Evolutionary conservation across 495 filamentous ascomycete genomes (phyloP).

Genomic region (Tuber magnatum): DNA sequence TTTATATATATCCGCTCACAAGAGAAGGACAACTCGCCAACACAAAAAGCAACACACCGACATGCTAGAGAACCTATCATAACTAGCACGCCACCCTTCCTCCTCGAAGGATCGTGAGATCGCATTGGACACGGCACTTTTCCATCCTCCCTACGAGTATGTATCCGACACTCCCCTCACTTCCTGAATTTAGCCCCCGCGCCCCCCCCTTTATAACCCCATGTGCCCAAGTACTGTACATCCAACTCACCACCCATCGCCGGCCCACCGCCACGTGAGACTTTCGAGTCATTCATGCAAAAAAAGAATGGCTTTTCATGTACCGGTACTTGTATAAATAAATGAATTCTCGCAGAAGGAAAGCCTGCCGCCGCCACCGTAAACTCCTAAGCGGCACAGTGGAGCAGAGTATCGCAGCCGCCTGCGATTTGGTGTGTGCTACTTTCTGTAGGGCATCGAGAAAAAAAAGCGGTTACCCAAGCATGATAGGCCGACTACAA

Average conservation of each 20-base stretch:
- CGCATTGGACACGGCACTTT: background rate
- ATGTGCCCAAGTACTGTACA: background rate
- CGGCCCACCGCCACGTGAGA: background rate
- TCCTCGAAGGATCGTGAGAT: background rate
- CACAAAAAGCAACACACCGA: background rate
- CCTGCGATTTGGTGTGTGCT: background rate
- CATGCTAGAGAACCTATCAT: background rate
- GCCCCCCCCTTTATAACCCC: background rate
- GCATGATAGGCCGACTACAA: background rate
- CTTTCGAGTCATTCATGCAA: background rate
- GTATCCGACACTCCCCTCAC: background rate
- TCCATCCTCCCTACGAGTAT: too few species aligned
- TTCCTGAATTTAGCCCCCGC: background rate
- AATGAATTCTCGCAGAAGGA: background rate
- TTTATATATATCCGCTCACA: background rate
- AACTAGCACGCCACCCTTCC: background rate
- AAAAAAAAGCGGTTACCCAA: background rate
- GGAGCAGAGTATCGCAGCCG: background rate
- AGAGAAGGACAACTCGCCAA: too few species aligned
- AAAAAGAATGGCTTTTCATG: too few species aligned
- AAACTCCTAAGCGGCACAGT: background rate
- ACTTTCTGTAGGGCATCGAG: background rate
- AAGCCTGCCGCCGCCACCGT: background rate
- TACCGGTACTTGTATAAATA: background rate
- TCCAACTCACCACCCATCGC: background rate